Evolutionary conservation across 177 flowering plant species (phyloP).

Genomic region (Telopea speciosissima): DNA sequence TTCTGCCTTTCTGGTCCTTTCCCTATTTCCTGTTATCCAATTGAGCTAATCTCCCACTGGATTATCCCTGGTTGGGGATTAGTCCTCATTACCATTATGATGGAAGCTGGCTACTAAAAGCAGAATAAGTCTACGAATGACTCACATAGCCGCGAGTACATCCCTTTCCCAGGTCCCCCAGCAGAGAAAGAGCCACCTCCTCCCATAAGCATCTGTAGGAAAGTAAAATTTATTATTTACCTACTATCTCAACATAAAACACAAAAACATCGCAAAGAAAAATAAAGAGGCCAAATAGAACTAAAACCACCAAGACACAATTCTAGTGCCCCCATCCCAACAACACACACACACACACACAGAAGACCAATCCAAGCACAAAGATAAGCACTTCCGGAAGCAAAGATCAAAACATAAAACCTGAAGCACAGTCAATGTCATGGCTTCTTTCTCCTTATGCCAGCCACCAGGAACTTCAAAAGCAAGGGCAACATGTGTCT

Average conservation of each 20-base stretch:
- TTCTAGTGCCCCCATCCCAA: neutral
- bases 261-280: neutral
- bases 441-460: constrained; percentile 68
- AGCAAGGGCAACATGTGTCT: constrained; percentile 83
- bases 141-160: constrained; percentile 94
- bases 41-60: too few species aligned
- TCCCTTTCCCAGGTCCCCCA: constrained; percentile 98
- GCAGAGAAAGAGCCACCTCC: constrained; percentile 98
- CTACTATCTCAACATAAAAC: constrained; percentile 1
- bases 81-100: too few species aligned
- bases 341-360: too few species aligned
- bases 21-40: too few species aligned
- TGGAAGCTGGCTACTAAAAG: neutral
- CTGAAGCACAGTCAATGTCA: constrained; percentile 83
- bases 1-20: too few species aligned
- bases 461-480: constrained; percentile 97
- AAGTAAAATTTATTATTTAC: constrained; percentile 9
- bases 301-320: neutral
- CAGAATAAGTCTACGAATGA: constrained; percentile 17
- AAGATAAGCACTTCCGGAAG: neutral
- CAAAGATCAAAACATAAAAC: constrained; percentile 25
- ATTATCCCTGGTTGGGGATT: too few species aligned
- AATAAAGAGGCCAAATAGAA: too few species aligned
- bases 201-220: constrained; percentile 87
- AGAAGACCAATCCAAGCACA: too few species aligned